These are phyloP conservation scores for Thermoascus crustaceus DNA, from an alignment of 2,329 filamentous ascomycete genomes.

Conservation along the genomic window DNA sequence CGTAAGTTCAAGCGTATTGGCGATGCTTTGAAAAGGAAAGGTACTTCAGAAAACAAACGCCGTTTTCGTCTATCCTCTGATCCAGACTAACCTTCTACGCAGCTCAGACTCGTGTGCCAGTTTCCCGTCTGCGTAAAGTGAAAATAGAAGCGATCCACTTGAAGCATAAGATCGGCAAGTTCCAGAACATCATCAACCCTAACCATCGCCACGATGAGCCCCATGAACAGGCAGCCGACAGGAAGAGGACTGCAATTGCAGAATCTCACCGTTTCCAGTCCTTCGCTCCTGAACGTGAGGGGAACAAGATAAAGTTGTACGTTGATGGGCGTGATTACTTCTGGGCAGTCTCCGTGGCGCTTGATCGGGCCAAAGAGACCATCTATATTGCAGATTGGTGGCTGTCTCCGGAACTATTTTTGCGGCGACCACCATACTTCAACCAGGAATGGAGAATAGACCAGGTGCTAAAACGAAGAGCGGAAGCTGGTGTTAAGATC, in stretches of 20 bases:
- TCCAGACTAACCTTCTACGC: too few relatives aligned
- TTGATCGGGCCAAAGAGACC: slow-evolving; percentile 83
- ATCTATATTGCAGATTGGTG: slow-evolving; percentile 99
- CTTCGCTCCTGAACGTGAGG: slow-evolving; percentile 78
- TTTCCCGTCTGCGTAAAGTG: neutral
- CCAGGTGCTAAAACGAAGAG: slow-evolving; percentile 74
- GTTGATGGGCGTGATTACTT: slow-evolving; percentile 94
- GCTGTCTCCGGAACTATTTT: slow-evolving; percentile 79
- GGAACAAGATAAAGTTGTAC: slow-evolving; percentile 92
- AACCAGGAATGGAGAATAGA: slow-evolving; percentile 85
- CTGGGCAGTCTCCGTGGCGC: slow-evolving; percentile 81
- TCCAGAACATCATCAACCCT: slow-evolving; percentile 64
- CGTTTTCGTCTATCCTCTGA: too few relatives aligned
- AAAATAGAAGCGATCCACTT: slow-evolving; percentile 33
- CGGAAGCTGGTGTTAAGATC: slow-evolving; percentile 89
- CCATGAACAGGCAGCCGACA: slow-evolving; percentile 76
- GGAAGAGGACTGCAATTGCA: slow-evolving; percentile 63
- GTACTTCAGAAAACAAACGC: neutral
- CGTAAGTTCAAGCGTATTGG: slow-evolving; percentile 16
- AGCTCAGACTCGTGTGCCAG: too few relatives aligned
- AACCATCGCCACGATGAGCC: slow-evolving; percentile 92
- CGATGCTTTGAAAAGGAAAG: slow-evolving; percentile 19
- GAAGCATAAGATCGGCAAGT: slow-evolving; percentile 57
- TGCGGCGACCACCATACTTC: slow-evolving; percentile 72
- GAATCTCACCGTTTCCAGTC: slow-evolving; percentile 78